phyloP scores from a whole-genome alignment of 352 stramenopile species.

The Aphanomyces invadans region DNA sequence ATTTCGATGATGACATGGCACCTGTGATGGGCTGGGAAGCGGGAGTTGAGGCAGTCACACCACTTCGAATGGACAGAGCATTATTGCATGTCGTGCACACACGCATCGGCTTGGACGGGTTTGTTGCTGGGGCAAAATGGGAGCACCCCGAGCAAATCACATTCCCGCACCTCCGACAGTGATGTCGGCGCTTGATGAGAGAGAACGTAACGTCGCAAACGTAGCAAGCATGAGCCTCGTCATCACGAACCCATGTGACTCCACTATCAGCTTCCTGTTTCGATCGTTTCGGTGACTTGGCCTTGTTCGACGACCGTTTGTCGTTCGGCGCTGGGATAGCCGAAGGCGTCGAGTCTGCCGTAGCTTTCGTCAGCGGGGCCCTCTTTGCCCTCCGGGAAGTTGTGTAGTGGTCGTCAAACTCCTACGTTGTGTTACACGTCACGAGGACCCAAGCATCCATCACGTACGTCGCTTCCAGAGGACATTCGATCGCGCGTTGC shows the following conservation, averaged over 20 bases:
- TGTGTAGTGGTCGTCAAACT: conserved; percentile 18
- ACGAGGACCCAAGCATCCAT: not conserved
- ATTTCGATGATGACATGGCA: not conserved
- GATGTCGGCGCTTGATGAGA: conserved; percentile 66
- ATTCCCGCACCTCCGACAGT: conserved; percentile 74
- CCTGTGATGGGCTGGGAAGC: not conserved
- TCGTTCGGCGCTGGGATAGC: not conserved
- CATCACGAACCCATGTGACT: conserved; percentile 9
- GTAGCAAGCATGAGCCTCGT: conserved; percentile 51
- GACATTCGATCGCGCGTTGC: not conserved
- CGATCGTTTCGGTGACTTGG: not conserved
- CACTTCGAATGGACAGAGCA: not conserved
- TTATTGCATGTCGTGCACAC: conserved; percentile 1
- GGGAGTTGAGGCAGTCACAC: not conserved
- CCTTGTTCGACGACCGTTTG: not conserved
- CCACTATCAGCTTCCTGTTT: not conserved
- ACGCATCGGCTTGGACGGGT: not conserved
- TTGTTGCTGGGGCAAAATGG: not conserved
- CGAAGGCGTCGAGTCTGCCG: not conserved
- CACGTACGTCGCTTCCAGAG: not conserved
- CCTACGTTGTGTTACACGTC: not conserved
- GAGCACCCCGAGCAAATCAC: conserved; percentile 16
- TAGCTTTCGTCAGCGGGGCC: not conserved
- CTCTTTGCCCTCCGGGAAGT: not conserved
- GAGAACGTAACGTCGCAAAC: conserved; percentile 54